These are phyloP conservation scores for Rutstroemia sp. DNA, from an alignment of 2,329 filamentous ascomycete genomes.

Conservation along the genomic window DNA sequence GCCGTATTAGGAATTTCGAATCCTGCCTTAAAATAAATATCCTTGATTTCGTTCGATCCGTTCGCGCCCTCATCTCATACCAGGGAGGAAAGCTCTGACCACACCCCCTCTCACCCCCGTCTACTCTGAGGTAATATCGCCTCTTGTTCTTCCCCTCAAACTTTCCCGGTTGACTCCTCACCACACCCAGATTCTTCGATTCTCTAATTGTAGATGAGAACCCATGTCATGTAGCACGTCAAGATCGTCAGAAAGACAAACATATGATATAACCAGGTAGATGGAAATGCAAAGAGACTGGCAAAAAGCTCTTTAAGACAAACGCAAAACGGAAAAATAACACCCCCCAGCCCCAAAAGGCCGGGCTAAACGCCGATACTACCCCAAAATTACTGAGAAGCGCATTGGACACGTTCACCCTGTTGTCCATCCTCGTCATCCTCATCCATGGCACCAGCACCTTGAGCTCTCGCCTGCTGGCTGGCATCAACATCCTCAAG, in stretches of 20 bases:
- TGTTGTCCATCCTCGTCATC: slow-evolving; percentile 74
- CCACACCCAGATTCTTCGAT: neutral
- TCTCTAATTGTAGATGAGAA: neutral
- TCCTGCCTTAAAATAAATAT: neutral
- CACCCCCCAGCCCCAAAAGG: neutral
- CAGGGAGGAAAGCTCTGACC: neutral
- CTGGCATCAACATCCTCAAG: slow-evolving; percentile 77
- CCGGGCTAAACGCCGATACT: slow-evolving; percentile 10
- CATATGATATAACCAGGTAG: slow-evolving; percentile 7
- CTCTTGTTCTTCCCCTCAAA: neutral
- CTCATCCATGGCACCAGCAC: slow-evolving; percentile 59
- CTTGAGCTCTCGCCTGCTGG: slow-evolving; percentile 61
- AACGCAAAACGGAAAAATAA: neutral
- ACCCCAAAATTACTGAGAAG: slow-evolving; percentile 59
- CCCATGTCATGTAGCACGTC: neutral
- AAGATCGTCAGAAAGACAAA: slow-evolving; percentile 1
- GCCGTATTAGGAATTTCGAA: slow-evolving; percentile 8
- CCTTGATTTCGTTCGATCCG: neutral
- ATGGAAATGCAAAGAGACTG: slow-evolving; percentile 6
- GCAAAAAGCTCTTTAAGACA: slow-evolving; percentile 5
- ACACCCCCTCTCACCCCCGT: neutral
- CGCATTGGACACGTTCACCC: slow-evolving; percentile 77
- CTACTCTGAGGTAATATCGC: neutral
- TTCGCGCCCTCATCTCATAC: neutral
- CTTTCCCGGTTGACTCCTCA: neutral